Evolutionary conservation across 2,329 filamentous ascomycete species (phyloP).

Genomic region (Lecanicillium sp.): DNA sequence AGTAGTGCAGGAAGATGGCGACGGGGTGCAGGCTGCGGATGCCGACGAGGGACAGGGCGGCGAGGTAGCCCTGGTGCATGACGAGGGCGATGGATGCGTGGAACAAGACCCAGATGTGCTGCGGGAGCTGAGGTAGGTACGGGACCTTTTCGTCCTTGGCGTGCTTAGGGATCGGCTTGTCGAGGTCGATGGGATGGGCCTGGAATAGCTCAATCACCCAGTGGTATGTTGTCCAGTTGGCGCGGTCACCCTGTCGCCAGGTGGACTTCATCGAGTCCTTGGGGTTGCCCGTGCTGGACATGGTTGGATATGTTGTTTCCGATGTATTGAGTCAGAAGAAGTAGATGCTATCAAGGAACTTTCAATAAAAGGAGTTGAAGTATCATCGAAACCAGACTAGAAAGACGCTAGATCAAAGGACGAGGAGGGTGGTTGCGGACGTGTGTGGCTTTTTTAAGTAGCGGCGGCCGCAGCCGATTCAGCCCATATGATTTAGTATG

Average conservation of each 20-base stretch:
- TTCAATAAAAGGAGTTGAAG: too few species aligned
- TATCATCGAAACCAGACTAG: too few species aligned
- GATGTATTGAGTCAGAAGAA: too few species aligned
- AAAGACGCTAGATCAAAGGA: too few species aligned
- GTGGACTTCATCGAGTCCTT: conserved; percentile 29
- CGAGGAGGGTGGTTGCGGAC: too few species aligned
- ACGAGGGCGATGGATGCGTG: conserved; percentile 25
- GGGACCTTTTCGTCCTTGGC: conserved; percentile 28
- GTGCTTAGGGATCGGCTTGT: conserved; percentile 26
- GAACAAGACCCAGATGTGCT: conserved; percentile 27
- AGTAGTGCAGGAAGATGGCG: conserved; percentile 26
- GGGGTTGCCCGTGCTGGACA: conserved; percentile 2
- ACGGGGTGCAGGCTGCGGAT: conserved; percentile 17
- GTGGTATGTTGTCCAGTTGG: conserved; percentile 19
- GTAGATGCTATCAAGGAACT: too few species aligned
- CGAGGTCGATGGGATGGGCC: conserved; percentile 15
- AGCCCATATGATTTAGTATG: too few species aligned
- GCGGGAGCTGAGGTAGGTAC: conserved; percentile 21
- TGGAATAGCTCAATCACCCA: conserved; percentile 19
- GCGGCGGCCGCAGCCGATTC: too few species aligned
- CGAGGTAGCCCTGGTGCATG: conserved; percentile 23
- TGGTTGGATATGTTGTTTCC: too few species aligned
- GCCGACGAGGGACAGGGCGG: conserved; percentile 19
- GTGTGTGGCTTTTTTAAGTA: too few species aligned
- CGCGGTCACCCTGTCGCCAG: conserved; percentile 19